Evolutionary conservation across 176 grass and related monocot species (phyloP).

Genomic region (Echinochloa phyllopogon): DNA sequence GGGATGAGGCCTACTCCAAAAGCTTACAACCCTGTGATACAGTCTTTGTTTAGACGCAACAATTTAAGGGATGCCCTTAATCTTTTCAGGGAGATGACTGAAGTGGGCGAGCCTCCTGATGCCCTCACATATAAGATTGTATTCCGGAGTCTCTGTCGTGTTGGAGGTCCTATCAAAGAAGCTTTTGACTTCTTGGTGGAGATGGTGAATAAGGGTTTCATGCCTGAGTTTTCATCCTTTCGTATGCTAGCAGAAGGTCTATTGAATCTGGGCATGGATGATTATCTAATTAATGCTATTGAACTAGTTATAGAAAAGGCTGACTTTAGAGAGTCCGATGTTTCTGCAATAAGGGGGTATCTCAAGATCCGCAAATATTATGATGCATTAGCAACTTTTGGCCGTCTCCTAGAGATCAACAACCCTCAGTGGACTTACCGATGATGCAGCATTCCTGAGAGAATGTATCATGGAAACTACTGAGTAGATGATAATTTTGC

Average conservation of each 20-base stretch:
- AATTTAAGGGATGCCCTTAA: slow-evolving; percentile 64
- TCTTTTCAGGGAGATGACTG: slow-evolving; percentile 86
- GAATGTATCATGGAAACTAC: slow-evolving; percentile 20
- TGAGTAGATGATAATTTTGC: slow-evolving; percentile 5
- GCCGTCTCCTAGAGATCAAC: slow-evolving; percentile 52
- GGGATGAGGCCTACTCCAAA: slow-evolving; percentile 76
- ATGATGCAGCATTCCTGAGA: slow-evolving; percentile 16
- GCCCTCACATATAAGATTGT: slow-evolving; percentile 78
- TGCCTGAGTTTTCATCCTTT: slow-evolving; percentile 85
- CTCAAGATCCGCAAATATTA: slow-evolving; percentile 78
- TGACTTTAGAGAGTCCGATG: slow-evolving; percentile 58
- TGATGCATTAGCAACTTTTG: slow-evolving; percentile 80
- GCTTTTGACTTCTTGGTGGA: slow-evolving; percentile 87
- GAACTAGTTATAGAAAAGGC: slow-evolving; percentile 72
- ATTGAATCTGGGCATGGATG: slow-evolving; percentile 78
- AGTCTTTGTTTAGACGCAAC: slow-evolving; percentile 68
- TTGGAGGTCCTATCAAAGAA: slow-evolving; percentile 81
- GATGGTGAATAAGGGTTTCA: slow-evolving; percentile 71
- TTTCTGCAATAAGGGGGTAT: slow-evolving; percentile 81
- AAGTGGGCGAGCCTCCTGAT: slow-evolving; percentile 82
- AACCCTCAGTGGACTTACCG: slow-evolving; percentile 51
- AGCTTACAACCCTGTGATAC: slow-evolving; percentile 80
- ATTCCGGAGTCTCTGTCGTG: slow-evolving; percentile 73
- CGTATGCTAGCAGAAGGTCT: slow-evolving; percentile 82
- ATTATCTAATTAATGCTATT: slow-evolving; percentile 63